Percentiles rank a stretch among this genome's conserved stretches.
These are phyloP conservation scores for Takakia lepidozioides DNA, from an alignment of 225 moss, liverwort and hornwort species.

Conservation along the genomic window DNA sequence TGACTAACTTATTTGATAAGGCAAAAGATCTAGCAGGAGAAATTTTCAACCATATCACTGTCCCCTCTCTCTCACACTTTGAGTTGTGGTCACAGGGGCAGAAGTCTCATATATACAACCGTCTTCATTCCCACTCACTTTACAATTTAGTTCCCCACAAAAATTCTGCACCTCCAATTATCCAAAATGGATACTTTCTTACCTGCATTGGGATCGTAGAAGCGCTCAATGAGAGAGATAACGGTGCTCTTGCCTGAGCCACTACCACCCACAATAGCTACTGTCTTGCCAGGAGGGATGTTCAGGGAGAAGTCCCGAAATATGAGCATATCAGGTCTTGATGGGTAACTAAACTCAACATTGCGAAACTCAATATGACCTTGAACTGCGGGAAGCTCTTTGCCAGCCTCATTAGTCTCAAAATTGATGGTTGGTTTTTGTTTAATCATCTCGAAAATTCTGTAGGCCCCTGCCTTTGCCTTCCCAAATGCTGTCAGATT, in stretches of 20 bases:
- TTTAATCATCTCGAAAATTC: constrained; percentile 27
- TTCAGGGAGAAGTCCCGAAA: constrained; percentile 24
- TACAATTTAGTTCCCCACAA: too few relatives aligned
- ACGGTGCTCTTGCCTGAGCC: constrained; percentile 41
- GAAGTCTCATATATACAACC: too few relatives aligned
- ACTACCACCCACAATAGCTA: constrained; percentile 38
- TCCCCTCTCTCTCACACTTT: too few relatives aligned
- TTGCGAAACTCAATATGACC: constrained; percentile 30
- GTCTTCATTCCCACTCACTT: too few relatives aligned
- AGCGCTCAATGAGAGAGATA: constrained; percentile 36
- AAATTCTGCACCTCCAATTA: too few relatives aligned
- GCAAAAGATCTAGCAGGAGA: too few relatives aligned
- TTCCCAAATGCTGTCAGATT: constrained; percentile 27
- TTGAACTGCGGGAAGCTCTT: constrained; percentile 13
- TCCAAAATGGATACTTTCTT: too few relatives aligned
- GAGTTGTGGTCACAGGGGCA: too few relatives aligned
- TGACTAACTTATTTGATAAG: too few relatives aligned
- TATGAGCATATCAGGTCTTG: constrained; percentile 19
- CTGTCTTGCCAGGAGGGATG: constrained; percentile 32
- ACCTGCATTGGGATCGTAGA: constrained; percentile 33
- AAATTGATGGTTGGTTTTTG: constrained; percentile 16
- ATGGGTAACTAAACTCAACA: constrained; percentile 34
- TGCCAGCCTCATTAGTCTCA: constrained; percentile 12
- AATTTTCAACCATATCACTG: too few relatives aligned
- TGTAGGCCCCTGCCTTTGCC: constrained; percentile 26